Evolutionary conservation across 2,329 filamentous ascomycete species (phyloP), one percentile per base, ranked within the genome.

Genomic region (Diaporthe amygdali): DNA sequence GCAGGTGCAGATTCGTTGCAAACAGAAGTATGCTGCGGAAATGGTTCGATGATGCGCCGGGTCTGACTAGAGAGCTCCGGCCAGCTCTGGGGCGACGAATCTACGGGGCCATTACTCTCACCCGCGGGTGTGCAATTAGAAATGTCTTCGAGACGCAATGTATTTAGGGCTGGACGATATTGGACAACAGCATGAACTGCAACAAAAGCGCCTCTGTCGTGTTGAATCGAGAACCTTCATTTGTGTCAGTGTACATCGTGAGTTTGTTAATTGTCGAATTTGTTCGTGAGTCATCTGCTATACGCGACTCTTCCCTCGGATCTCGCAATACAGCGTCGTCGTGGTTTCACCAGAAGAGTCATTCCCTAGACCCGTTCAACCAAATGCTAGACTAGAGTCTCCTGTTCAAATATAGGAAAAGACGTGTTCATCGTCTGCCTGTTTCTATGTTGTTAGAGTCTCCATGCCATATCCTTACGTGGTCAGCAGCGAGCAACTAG

Each of bases 1-100:
- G 51, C 46, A 52, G 25, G 44, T 56, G 56, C 34, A 69, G n/a
- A 27, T 51, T 59, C 47, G 17, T 34, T 30, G 44, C 32, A 59
- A 15, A 34, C 34, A 30, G 44, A 30, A 59, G n/a, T 41, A 30
- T 41, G n/a, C 25, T 37, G 25, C 34, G 41, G 34, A 51, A 69
- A 66, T 71, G 32, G 47, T 68, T 71, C 69, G 69, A 71, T 71
- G 71, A 71, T 54, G 59, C 41, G 54, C 70, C 68, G 30, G 68
- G 54, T 46, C 41, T 46, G 47, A 30, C 32, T 52, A 30, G 66
- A 49, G 59, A 64, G 61, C 61, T 56, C 41, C 49, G 68, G 59
- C 20, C n/a, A 51, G 52, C 61, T 49, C 32, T 37, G 30, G 41
- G 70, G 49, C 17, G 59, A 10, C 67, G 34, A 5, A 22, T 6